These are phyloP conservation scores for Alternaria burnsii DNA, from an alignment of 2,329 filamentous ascomycete genomes.

Conservation along the genomic window DNA sequence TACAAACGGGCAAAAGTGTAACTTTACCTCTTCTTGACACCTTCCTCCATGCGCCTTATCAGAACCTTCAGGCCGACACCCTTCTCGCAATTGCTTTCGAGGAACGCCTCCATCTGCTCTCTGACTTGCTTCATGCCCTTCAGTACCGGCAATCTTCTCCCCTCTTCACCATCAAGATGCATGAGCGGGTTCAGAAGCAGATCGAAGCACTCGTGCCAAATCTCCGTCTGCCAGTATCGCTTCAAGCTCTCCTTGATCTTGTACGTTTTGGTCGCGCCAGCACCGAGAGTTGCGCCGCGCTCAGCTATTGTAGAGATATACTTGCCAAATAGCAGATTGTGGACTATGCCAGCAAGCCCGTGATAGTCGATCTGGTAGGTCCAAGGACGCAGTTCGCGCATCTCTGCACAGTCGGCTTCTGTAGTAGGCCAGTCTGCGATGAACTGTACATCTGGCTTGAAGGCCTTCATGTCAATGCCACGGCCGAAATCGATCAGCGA, in stretches of 20 bases:
- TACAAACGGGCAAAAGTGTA: neutral
- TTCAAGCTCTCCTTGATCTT: constrained; percentile 84
- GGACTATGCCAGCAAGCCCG: constrained; percentile 86
- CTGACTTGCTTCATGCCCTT: constrained; percentile 73
- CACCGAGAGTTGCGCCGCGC: constrained; percentile 62
- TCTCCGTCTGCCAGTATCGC: constrained; percentile 94
- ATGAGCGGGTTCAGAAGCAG: constrained; percentile 82
- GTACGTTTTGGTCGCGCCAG: constrained; percentile 71
- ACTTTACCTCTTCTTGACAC: constrained; percentile 62
- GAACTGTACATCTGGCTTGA: constrained; percentile 80
- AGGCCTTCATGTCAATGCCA: constrained; percentile 90
- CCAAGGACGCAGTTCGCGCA: constrained; percentile 93
- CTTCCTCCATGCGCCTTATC: constrained; percentile 70
- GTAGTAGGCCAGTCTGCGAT: constrained; percentile 94
- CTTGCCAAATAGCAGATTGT: constrained; percentile 89
- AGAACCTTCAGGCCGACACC: constrained; percentile 68
- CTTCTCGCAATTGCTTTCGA: constrained; percentile 82
- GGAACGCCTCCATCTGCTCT: constrained; percentile 83
- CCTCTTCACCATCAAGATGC: constrained; percentile 71
- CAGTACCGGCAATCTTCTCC: constrained; percentile 74
- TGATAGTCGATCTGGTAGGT: constrained; percentile 98
- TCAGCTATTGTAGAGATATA: constrained; percentile 82
- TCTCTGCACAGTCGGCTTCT: constrained; percentile 90
- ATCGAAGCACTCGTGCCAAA: constrained; percentile 86
- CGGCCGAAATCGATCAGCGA: constrained; percentile 94